Evolutionary conservation across 345 rosid species (phyloP), one percentile per base, ranked within the genome.

Genomic region (Aquilaria malaccensis): DNA sequence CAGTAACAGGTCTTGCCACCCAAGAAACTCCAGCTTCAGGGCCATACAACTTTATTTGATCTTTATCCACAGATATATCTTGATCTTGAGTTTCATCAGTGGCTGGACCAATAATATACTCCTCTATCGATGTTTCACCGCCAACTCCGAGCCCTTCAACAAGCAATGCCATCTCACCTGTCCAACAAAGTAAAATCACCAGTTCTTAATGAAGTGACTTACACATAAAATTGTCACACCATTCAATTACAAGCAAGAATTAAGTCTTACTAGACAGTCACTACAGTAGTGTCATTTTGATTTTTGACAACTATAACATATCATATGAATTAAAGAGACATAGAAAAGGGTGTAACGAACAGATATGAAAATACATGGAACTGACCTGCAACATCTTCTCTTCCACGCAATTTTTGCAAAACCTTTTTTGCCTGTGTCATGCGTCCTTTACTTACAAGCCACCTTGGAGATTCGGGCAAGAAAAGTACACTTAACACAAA

Each of bases 101-200:
- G 29, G 79, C 85, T 1, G 95, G 91, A 50, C 89, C 91, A 50
- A 94, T 88, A 63, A 94, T 78, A 68, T 94, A 94, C 66, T 94
- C 90, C 83, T 94, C 95, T 67, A 88, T 70, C 7, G 95, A 86
- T 48, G 89, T 81, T 33, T 94, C 97, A 69, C 76, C 80, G 45
- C 99, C 99, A 43, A 86, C 76, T 51, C 85, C 88, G 62, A 94
- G 89, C 46, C 99, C 99, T 79, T 94, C 99, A 29, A 86, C 92
- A 76, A 91, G 77, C 74, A 94, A 81, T 70, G 97, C 96, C 97
- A 90, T 82, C 84, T 94, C 99, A 82, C 99, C 99, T 94, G 95
- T 78, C 59, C 55, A 77, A 46, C 56, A 50, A 5, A 68, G 59
- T 62, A 72, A 57, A 47, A 66, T 72, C 22, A 22, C 22, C 62